A percentile compares a stretch with the other conserved stretches of the same genome.
Evolutionary conservation across 495 filamentous ascomycete species (phyloP).

Genomic region (Neurospora africana): DNA sequence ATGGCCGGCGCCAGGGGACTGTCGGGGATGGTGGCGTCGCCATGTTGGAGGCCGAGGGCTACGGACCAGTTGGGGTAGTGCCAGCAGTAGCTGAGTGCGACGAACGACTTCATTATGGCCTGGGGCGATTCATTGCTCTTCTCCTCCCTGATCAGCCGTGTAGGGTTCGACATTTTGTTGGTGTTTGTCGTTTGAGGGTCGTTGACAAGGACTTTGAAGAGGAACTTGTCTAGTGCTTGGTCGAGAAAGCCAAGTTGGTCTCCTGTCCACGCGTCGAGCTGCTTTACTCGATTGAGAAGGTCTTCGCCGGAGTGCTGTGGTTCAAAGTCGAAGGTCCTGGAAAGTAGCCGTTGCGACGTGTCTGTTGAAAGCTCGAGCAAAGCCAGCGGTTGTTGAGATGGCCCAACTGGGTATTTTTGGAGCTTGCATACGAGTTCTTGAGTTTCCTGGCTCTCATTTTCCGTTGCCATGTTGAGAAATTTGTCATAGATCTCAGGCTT

Average conservation of each 20-base stretch:
- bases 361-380: not conserved
- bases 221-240: not conserved
- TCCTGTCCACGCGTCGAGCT: not conserved
- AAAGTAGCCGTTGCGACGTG: not conserved
- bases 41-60: not conserved
- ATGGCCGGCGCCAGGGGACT: constrained; percentile 1
- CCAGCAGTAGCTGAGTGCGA: not conserved
- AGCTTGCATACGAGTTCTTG: not conserved
- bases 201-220: not conserved
- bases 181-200: not conserved
- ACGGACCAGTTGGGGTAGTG: not conserved
- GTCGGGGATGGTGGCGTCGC: not conserved
- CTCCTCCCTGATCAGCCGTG: not conserved
- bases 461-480: not conserved
- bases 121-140: not conserved
- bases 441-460: not conserved
- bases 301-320: not conserved
- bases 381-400: not conserved
- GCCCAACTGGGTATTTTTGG: not conserved
- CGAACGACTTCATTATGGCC: not conserved
- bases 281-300: not conserved
- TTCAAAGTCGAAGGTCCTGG: not conserved
- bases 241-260: not conserved
- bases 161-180: not conserved
- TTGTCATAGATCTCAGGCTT: not conserved